A percentile compares a stretch with the other conserved stretches of the same genome.
phyloP scores from a whole-genome alignment of 352 stramenopile species.

The Phytophthora ramorum region DNA sequence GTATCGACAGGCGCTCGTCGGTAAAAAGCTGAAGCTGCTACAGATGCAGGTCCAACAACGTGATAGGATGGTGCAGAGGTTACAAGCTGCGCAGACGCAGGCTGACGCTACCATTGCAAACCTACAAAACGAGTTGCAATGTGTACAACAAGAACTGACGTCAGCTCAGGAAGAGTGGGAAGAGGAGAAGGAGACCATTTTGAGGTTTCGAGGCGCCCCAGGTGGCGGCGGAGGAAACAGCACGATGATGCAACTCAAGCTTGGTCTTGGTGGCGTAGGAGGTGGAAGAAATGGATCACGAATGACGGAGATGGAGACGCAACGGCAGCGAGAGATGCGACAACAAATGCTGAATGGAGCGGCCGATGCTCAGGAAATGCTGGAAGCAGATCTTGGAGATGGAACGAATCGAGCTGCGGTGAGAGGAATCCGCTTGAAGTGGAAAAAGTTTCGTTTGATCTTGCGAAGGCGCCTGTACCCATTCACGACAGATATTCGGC shows the following conservation, averaged over 20 bases:
- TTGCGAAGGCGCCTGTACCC: conserved; percentile 49
- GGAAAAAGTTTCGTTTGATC: conserved; percentile 42
- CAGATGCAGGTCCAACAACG: conserved; percentile 56
- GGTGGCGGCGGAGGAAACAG: conserved; percentile 14
- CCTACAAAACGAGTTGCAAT: conserved; percentile 44
- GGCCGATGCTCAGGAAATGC: conserved; percentile 61
- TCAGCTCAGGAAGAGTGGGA: conserved; percentile 71
- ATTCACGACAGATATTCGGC: conserved; percentile 68
- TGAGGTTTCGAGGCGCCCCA: conserved; percentile 46
- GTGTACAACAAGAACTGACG: conserved; percentile 50
- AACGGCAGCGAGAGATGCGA: conserved; percentile 55
- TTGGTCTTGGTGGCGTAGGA: conserved; percentile 19
- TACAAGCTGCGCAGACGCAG: conserved; percentile 38
- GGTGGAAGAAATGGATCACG: conserved; percentile 6
- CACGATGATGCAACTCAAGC: conserved; percentile 34
- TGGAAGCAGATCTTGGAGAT: conserved; percentile 46
- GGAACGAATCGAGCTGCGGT: conserved; percentile 7
- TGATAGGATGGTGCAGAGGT: conserved; percentile 43
- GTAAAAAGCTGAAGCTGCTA: conserved; percentile 62
- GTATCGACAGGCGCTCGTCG: conserved; percentile 49
- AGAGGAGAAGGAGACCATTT: conserved; percentile 57
- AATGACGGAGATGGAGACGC: conserved; percentile 43
- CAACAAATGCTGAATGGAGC: conserved; percentile 67
- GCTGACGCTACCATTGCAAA: conserved; percentile 35
- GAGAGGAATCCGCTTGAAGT: conserved; percentile 36